A percentile compares a stretch with the other conserved stretches of the same genome.
phyloP scores from a whole-genome alignment of 148 eudicot genomes.

The Persicaria tinctoria region DNA sequence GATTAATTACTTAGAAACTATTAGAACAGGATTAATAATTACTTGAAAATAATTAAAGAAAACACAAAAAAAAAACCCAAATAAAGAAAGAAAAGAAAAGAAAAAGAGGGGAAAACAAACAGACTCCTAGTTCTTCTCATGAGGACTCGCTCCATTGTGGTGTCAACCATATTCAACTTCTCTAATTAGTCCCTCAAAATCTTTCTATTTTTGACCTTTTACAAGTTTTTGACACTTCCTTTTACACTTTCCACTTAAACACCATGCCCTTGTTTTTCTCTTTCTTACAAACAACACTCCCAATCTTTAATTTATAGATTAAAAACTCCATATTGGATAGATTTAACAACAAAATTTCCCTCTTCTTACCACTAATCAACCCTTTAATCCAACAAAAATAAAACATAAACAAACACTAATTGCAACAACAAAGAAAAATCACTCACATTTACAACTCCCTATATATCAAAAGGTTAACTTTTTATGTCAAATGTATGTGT shows the following conservation, averaged over 20 bases:
- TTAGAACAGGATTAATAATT: neutral
- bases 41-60: too few relatives aligned
- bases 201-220: slow-evolving; percentile 6
- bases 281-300: neutral
- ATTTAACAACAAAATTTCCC: neutral
- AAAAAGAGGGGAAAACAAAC: neutral
- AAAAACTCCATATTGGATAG: neutral
- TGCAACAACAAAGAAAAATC: neutral
- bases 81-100: neutral
- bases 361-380: neutral
- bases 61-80: neutral
- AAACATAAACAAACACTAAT: neutral
- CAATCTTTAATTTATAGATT: slow-evolving; percentile 1
- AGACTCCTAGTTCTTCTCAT: neutral
- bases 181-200: slow-evolving; percentile 1
- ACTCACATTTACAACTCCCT: neutral
- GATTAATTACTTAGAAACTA: too few relatives aligned
- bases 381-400: neutral
- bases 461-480: too few relatives aligned
- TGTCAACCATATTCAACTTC: neutral
- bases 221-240: neutral
- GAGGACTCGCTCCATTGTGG: neutral
- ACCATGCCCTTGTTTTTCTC: slow-evolving; percentile 9
- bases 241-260: neutral
- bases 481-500: neutral